Evolutionary conservation across 306 rosid genomes (phyloP).

Genomic region (Casuarina cunninghamiana): DNA sequence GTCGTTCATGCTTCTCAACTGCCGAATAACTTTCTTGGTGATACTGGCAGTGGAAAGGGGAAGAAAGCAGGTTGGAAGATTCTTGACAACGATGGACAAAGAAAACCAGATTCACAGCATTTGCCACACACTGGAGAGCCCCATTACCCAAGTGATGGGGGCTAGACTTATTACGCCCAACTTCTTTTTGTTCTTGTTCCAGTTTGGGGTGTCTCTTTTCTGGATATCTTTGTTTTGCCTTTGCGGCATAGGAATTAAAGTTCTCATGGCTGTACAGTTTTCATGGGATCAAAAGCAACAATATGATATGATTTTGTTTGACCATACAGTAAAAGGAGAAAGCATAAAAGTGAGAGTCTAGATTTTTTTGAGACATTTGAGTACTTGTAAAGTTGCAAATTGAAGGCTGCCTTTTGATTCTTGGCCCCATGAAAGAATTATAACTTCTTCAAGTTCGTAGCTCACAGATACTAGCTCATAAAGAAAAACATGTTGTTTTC

Average conservation of each 20-base stretch:
- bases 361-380: constrained; percentile 17
- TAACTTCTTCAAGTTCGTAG: neutral
- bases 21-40: constrained; percentile 29
- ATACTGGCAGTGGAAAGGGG: constrained; percentile 12
- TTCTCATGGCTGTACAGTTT: constrained; percentile 28
- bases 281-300: constrained; percentile 1
- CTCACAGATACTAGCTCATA: too few species aligned
- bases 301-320: too few species aligned
- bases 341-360: constrained; percentile 7
- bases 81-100: constrained; percentile 22
- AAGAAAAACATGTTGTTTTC: too few species aligned
- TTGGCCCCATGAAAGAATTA: neutral
- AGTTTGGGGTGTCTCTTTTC: constrained; percentile 17
- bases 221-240: neutral
- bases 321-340: neutral
- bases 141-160: constrained; percentile 16
- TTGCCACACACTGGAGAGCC: constrained; percentile 23
- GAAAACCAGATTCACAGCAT: constrained; percentile 24
- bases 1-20: constrained; percentile 27
- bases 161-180: constrained; percentile 2
- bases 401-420: neutral
- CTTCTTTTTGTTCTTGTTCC: constrained; percentile 3
- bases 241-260: neutral
- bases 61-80: constrained; percentile 32
- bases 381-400: constrained; percentile 14